These are phyloP conservation scores for Cyamopsis tetragonoloba DNA, from an alignment of 306 rosid species.

Conservation along the genomic window DNA sequence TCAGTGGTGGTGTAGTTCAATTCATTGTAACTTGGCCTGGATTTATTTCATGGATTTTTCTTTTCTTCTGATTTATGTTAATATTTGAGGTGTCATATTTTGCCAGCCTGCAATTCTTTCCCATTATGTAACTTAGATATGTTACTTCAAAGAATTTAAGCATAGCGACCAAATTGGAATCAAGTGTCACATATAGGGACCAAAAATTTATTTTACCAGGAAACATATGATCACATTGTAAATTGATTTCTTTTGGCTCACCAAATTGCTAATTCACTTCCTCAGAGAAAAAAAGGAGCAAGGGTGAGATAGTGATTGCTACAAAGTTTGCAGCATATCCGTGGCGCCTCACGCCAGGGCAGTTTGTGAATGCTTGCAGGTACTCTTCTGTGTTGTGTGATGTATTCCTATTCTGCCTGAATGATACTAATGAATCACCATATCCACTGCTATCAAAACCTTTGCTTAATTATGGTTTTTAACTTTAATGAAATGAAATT, in stretches of 20 bases:
- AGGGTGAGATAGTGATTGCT: conserved; percentile 68
- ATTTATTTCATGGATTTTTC: background rate
- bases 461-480: background rate
- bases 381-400: conserved; percentile 9
- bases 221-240: background rate
- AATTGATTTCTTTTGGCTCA: background rate
- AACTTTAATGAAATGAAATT: conserved; percentile 18
- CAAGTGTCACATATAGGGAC: too few relatives aligned
- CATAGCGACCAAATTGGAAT: too few relatives aligned
- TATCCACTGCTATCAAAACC: background rate
- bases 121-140: background rate
- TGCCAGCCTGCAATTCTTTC: background rate
- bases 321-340: conserved; percentile 98
- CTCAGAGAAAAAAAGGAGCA: conserved; percentile 53
- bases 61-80: background rate
- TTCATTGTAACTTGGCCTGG: background rate
- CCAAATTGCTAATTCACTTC: conserved; percentile 5
- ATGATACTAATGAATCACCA: background rate
- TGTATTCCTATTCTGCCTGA: background rate
- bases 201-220: too few relatives aligned
- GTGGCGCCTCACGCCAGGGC: conserved; percentile 86
- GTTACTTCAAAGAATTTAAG: background rate
- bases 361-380: conserved; percentile 95
- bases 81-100: background rate
- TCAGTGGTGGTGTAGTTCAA: background rate